Evolutionary conservation across 352 stramenopile genomes (phyloP).

Genomic region (Phytophthora fragariae): DNA sequence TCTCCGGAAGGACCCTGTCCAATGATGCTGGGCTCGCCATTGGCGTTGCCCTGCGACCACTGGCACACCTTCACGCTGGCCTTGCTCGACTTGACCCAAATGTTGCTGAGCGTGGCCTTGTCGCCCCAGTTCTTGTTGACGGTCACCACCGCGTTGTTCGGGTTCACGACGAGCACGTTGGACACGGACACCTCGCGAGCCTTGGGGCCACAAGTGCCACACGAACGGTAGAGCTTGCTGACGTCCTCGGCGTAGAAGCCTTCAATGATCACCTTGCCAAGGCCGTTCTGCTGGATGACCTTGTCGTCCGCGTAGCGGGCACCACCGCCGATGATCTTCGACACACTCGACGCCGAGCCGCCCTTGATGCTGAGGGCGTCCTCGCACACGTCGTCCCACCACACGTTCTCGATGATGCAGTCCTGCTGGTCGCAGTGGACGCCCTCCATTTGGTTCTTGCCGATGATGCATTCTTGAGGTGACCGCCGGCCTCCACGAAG

Average conservation of each 20-base stretch:
- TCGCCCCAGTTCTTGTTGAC: slow-evolving; percentile 28
- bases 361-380: slow-evolving; percentile 33
- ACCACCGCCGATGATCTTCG: slow-evolving; percentile 37
- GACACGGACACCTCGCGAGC: slow-evolving; percentile 34
- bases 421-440: neutral
- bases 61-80: slow-evolving; percentile 17
- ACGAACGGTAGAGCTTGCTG: slow-evolving; percentile 9
- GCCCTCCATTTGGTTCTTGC: slow-evolving; percentile 6
- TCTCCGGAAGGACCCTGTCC: slow-evolving; percentile 6
- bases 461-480: slow-evolving; percentile 1
- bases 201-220: neutral
- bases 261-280: slow-evolving; percentile 4
- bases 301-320: slow-evolving; percentile 49
- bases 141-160: slow-evolving; percentile 18
- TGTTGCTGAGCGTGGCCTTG: slow-evolving; percentile 22
- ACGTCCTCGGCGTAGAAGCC: slow-evolving; percentile 4
- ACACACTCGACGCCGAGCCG: slow-evolving; percentile 22
- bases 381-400: slow-evolving; percentile 27
- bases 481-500: slow-evolving; percentile 12
- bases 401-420: slow-evolving; percentile 1
- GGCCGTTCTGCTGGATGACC: slow-evolving; percentile 19
- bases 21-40: slow-evolving; percentile 15
- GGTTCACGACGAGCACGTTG: slow-evolving; percentile 23
- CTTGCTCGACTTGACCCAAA: slow-evolving; percentile 18
- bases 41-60: slow-evolving; percentile 19